These are phyloP conservation scores for Apiospora arundinis DNA, from an alignment of 2,329 filamentous ascomycete species.

Conservation along the genomic window DNA sequence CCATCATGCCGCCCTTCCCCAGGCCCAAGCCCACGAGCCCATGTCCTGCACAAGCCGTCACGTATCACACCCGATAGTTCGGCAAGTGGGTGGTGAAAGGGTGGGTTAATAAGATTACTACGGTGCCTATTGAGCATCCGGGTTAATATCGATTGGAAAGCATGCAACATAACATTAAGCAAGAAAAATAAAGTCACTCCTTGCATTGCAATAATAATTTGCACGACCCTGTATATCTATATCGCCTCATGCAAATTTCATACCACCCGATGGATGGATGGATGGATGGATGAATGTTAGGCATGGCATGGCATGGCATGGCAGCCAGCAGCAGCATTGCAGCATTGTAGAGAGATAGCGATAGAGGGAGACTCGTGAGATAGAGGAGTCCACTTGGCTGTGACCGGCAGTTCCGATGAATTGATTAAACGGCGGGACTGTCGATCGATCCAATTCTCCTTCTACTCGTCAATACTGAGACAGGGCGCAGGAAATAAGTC, in stretches of 20 bases:
- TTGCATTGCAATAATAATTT: neutral
- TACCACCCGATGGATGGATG: neutral
- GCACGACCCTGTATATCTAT: neutral
- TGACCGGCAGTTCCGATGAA: constrained; percentile 14
- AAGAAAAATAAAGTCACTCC: neutral
- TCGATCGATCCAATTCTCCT: neutral
- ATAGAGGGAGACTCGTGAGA: neutral
- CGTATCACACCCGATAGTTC: constrained; percentile 18
- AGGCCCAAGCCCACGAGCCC: neutral
- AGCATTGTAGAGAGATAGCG: neutral
- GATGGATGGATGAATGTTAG: too few relatives aligned
- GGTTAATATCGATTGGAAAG: neutral
- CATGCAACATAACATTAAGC: neutral
- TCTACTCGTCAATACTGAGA: neutral
- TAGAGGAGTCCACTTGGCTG: neutral
- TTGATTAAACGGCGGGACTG: constrained; percentile 14
- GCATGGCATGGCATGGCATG: too few relatives aligned
- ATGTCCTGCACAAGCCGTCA: constrained; percentile 11
- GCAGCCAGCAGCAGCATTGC: neutral
- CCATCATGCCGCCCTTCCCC: neutral
- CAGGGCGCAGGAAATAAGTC: neutral
- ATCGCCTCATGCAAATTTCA: neutral
- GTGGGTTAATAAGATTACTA: constrained; percentile 12
- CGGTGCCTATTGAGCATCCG: neutral
- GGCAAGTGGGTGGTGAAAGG: constrained; percentile 17